phyloP scores from a whole-genome alignment of 495 filamentous ascomycete genomes.

The Aspergillus funiculosus region DNA sequence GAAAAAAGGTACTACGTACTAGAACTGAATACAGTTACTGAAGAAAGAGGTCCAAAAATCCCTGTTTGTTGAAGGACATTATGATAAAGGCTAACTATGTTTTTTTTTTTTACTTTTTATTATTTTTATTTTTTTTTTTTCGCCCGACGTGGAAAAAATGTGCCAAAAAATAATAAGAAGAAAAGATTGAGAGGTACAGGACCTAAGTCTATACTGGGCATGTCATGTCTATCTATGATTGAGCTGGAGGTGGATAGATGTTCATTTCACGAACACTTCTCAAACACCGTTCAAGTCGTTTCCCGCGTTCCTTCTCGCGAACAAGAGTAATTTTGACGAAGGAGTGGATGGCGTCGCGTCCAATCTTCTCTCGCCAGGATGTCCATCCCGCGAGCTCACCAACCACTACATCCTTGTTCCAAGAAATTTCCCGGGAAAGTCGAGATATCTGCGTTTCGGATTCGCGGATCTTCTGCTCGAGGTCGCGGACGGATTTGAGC shows the following conservation, averaged over 20 bases:
- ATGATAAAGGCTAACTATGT: no score
- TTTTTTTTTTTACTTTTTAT: no score
- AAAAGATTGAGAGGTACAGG: no score
- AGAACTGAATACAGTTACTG: no score
- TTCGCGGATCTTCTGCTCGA: conserved; percentile 63
- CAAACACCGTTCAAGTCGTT: conserved; percentile 65
- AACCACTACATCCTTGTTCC: conserved; percentile 90
- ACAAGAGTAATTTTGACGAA: conserved; percentile 75
- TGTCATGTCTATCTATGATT: conserved; percentile 2
- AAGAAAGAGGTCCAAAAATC: no score
- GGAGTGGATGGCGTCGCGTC: conserved; percentile 62
- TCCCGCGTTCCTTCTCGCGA: conserved; percentile 69
- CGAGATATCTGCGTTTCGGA: conserved; percentile 58
- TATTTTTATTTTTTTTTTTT: no score
- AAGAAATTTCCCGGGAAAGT: conserved; percentile 72
- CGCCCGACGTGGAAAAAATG: no score
- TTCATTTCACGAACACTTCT: conserved; percentile 35
- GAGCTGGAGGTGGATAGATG: neutral
- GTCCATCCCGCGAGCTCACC: conserved; percentile 90
- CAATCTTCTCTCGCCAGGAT: conserved; percentile 74
- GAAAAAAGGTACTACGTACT: no score
- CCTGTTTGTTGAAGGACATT: no score
- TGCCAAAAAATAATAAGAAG: no score
- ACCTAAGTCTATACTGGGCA: conserved; percentile 2
- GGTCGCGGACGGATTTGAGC: conserved; percentile 70